Evolutionary conservation across 371 early-diverging fungal genomes (phyloP).

Genomic region (Mortierella sp.): DNA sequence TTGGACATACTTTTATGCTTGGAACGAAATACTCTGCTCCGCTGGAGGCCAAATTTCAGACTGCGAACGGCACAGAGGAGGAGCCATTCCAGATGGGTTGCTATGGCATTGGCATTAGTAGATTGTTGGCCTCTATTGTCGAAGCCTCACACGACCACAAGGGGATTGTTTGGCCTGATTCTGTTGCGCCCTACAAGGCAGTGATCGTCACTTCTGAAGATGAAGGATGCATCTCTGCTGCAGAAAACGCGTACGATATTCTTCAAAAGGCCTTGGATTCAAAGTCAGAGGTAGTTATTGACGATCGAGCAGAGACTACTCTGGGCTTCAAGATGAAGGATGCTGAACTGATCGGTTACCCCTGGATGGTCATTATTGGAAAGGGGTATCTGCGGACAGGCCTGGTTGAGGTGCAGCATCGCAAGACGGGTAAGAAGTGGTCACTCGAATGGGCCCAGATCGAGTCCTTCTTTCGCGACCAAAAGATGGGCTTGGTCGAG

Average conservation of each 20-base stretch:
- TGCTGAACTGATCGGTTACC: constrained; percentile 79
- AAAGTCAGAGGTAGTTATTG: constrained; percentile 59
- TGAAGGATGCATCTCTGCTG: constrained; percentile 53
- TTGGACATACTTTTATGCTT: constrained; percentile 92
- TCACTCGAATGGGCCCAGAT: constrained; percentile 38
- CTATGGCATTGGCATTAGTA: constrained; percentile 88
- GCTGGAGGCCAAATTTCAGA: constrained; percentile 68
- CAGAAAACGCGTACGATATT: constrained; percentile 61
- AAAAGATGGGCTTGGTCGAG: too few species aligned
- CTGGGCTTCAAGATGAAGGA: constrained; percentile 82
- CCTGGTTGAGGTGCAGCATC: constrained; percentile 70
- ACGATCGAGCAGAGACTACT: constrained; percentile 67
- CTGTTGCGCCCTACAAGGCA: constrained; percentile 79
- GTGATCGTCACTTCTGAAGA: constrained; percentile 64
- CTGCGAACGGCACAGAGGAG: constrained; percentile 25
- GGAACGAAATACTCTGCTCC: constrained; percentile 86
- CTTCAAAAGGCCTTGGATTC: constrained; percentile 39
- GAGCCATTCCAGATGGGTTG: constrained; percentile 90
- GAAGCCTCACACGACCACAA: constrained; percentile 72
- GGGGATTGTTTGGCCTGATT: constrained; percentile 83
- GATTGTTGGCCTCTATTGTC: constrained; percentile 82
- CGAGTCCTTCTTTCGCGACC: constrained; percentile 14
- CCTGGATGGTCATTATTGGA: constrained; percentile 73
- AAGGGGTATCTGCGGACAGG: constrained; percentile 63
- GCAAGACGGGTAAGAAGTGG: constrained; percentile 56